Conservation (phyloP, 2,329 filamentous ascomycete genomes). For the Trichothecium roseum region DNA sequence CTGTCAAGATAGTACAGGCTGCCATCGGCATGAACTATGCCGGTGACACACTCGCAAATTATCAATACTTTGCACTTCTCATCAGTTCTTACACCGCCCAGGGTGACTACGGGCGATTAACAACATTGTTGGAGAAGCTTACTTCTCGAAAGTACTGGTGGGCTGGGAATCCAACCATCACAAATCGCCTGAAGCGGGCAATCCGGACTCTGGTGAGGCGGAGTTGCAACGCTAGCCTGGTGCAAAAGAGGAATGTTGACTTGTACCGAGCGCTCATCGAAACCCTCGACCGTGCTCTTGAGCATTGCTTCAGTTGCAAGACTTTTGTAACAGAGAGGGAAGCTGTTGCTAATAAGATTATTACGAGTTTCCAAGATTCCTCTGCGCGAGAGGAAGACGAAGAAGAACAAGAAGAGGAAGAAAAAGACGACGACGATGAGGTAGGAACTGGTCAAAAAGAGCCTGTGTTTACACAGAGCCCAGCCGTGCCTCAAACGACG, state of each 20-base stretch:
- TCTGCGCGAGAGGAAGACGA: too few relatives aligned
- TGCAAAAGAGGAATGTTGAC: too few relatives aligned
- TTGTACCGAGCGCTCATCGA: background rate
- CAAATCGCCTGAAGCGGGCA: background rate
- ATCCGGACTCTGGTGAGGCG: too few relatives aligned
- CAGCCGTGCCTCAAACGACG: too few relatives aligned
- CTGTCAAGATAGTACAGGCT: slow-evolving; percentile 20
- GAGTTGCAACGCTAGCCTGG: too few relatives aligned
- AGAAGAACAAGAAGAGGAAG: too few relatives aligned
- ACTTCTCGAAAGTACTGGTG: slow-evolving; percentile 20
- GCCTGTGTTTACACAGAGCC: too few relatives aligned
- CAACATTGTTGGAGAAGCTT: slow-evolving; percentile 19
- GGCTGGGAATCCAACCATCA: slow-evolving; percentile 5
- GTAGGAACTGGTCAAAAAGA: too few relatives aligned
- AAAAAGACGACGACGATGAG: too few relatives aligned
- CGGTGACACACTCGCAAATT: slow-evolving; percentile 23
- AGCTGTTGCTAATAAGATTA: background rate
- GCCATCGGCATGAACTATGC: slow-evolving; percentile 24
- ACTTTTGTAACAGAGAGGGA: background rate
- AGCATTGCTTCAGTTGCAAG: slow-evolving; percentile 1
- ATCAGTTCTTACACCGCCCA: slow-evolving; percentile 20
- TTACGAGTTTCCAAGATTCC: too few relatives aligned
- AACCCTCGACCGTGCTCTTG: background rate
- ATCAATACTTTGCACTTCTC: slow-evolving; percentile 26
- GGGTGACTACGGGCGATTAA: slow-evolving; percentile 18